phyloP scores from a whole-genome alignment of 257 asterid genomes.

The Nyctanthes arbortristis region DNA sequence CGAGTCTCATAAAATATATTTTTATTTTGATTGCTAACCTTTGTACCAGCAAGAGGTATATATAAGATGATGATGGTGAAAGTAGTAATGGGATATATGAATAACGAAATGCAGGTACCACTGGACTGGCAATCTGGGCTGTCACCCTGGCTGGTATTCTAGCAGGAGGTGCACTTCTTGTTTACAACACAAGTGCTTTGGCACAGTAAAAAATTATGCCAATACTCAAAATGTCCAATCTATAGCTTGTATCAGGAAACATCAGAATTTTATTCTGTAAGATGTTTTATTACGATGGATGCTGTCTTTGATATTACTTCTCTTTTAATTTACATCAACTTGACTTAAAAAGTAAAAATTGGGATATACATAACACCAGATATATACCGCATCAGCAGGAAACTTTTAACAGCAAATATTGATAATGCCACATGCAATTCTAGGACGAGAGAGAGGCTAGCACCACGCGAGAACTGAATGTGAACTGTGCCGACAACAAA shows the following conservation, averaged over 20 bases:
- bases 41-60: too few species aligned
- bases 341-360: not conserved
- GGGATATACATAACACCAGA: not conserved
- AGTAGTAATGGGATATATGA: too few species aligned
- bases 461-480: too few species aligned
- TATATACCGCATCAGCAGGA: not conserved
- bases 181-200: slow-evolving; percentile 96
- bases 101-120: slow-evolving; percentile 45
- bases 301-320: not conserved
- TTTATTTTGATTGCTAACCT: too few species aligned
- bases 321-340: not conserved
- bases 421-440: not conserved
- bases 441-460: not conserved
- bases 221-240: not conserved
- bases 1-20: too few species aligned
- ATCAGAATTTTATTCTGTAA: slow-evolving; percentile 3
- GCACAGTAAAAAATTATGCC: slow-evolving; percentile 47
- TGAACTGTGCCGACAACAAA: too few species aligned
- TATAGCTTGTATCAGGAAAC: not conserved
- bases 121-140: slow-evolving; percentile 94
- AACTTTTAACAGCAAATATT: not conserved
- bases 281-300: not conserved
- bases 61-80: too few species aligned
- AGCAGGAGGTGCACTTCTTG: slow-evolving; percentile 96
- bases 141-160: slow-evolving; percentile 69